Percentiles rank a stretch among this genome's conserved stretches.
These are phyloP conservation scores for Xylariaceae sp. DNA, from an alignment of 2,329 filamentous ascomycete genomes.

Conservation along the genomic window DNA sequence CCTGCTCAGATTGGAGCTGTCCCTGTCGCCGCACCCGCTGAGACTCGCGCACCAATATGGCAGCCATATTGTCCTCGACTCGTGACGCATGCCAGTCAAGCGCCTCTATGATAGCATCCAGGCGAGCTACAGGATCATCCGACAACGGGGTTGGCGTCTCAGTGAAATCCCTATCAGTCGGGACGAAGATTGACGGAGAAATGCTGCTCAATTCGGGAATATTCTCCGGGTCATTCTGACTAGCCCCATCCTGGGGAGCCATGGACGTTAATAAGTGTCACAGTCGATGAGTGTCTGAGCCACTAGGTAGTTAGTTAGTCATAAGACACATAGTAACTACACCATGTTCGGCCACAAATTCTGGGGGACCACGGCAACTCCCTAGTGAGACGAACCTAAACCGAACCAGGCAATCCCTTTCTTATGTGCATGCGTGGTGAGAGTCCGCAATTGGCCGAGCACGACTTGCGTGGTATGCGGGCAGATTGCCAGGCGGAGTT, in stretches of 20 bases:
- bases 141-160: conserved; percentile 25
- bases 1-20: conserved; percentile 2
- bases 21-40: conserved; percentile 13
- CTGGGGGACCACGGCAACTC: not conserved
- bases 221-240: conserved; percentile 15
- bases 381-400: not conserved
- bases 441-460: not conserved
- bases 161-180: conserved; percentile 28
- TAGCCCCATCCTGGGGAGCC: conserved; percentile 1
- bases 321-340: not conserved
- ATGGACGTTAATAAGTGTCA: not conserved
- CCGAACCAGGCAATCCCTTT: not conserved
- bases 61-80: conserved; percentile 28
- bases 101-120: conserved; percentile 16
- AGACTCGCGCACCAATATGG: conserved; percentile 21
- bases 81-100: conserved; percentile 28
- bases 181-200: conserved; percentile 28
- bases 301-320: not conserved
- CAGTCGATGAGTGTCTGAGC: not conserved
- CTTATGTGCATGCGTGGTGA: not conserved
- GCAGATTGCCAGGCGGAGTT: too few relatives aligned
- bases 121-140: conserved; percentile 15
- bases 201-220: conserved; percentile 23
- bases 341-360: not conserved
- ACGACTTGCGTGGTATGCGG: not conserved